These are phyloP conservation scores for Epichloe gansuensis DNA, from an alignment of 2,329 filamentous ascomycete genomes.

Conservation along the genomic window DNA sequence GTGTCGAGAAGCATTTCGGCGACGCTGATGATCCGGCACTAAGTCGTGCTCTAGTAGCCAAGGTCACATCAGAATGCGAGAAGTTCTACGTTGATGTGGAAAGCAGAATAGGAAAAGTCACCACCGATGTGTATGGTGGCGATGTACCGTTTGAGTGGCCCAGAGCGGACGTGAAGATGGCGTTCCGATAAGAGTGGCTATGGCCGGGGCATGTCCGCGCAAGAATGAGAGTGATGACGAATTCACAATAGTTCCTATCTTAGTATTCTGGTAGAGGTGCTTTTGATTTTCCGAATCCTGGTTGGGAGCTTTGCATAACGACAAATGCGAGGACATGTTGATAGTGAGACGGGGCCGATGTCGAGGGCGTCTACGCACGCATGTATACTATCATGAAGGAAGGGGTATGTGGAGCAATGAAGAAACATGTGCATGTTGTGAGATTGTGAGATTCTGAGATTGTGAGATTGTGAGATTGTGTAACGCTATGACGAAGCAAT, in stretches of 20 bases:
- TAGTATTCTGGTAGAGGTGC: not conserved
- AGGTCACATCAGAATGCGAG: constrained; percentile 49
- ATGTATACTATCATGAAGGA: constrained; percentile 3
- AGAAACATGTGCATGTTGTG: not conserved
- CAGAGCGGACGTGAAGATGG: constrained; percentile 46
- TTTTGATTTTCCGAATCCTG: not conserved
- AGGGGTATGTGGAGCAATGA: not conserved
- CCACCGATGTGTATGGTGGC: constrained; percentile 50
- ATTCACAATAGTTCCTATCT: not conserved
- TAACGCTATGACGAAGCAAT: not conserved
- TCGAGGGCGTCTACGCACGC: constrained; percentile 2
- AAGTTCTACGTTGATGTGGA: constrained; percentile 50
- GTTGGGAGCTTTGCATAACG: constrained; percentile 1
- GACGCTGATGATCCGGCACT: constrained; percentile 66
- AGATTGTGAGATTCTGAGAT: not conserved
- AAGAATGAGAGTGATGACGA: not conserved
- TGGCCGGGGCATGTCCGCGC: not conserved
- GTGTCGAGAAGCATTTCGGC: constrained; percentile 95
- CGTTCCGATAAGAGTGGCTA: constrained; percentile 28
- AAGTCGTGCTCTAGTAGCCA: constrained; percentile 43
- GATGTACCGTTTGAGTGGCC: constrained; percentile 55
- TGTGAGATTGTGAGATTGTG: not conserved
- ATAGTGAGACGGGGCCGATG: not conserved
- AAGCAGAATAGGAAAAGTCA: constrained; percentile 44
- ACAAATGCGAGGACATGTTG: not conserved